Percentiles rank a stretch among this genome's conserved stretches.
phyloP scores from a whole-genome alignment of 106 monocot species.

The Posidonia australis region DNA sequence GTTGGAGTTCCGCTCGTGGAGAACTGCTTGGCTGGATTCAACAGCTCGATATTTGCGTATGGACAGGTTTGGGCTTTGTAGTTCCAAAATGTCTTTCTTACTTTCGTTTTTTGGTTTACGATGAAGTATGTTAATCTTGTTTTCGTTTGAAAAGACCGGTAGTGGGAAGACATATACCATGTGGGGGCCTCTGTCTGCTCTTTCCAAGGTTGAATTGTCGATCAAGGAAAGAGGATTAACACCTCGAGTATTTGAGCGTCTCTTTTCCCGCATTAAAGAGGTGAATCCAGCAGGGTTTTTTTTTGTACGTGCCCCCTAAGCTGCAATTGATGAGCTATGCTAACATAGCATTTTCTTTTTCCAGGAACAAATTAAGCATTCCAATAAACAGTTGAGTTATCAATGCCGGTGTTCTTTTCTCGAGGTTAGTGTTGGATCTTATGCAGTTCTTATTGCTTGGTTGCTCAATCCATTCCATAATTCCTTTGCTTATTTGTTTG shows the following conservation, averaged over 20 bases:
- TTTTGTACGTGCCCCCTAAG: neutral
- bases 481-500: neutral
- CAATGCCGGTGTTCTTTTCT: conserved; percentile 89
- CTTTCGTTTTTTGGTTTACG: neutral
- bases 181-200: conserved; percentile 80
- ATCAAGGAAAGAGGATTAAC: conserved; percentile 67
- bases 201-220: conserved; percentile 38
- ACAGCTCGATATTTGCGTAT: conserved; percentile 99
- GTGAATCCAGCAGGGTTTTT: conserved; percentile 15
- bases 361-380: conserved; percentile 79
- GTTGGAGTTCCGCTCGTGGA: conserved; percentile 94
- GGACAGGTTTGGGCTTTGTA: conserved; percentile 54
- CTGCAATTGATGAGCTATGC: neutral
- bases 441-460: neutral
- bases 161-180: conserved; percentile 99
- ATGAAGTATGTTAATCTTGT: neutral
- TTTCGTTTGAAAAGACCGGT: conserved; percentile 49
- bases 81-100: neutral
- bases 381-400: conserved; percentile 62
- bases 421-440: conserved; percentile 37
- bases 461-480: neutral
- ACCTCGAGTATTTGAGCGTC: conserved; percentile 89
- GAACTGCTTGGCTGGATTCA: conserved; percentile 92
- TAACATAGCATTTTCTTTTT: conserved; percentile 1
- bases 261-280: conserved; percentile 79